These are phyloP conservation scores for Pleurotus giganteus DNA, from an alignment of 768 basidiomycete genomes.

Conservation along the genomic window DNA sequence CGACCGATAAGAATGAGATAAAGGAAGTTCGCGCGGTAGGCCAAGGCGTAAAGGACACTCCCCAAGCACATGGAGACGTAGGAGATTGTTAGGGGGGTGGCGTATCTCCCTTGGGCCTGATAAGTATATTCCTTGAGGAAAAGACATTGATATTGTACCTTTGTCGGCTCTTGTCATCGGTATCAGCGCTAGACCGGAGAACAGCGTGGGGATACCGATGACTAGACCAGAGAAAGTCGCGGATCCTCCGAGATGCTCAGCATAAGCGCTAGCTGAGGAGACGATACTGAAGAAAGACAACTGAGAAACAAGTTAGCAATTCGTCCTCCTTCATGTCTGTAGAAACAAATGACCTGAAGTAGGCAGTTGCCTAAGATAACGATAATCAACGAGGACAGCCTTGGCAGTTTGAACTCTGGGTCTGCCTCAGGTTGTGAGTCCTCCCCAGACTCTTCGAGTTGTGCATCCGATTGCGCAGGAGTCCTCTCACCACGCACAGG, in stretches of 20 bases:
- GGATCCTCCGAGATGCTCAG: slow-evolving; percentile 60
- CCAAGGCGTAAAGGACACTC: slow-evolving; percentile 58
- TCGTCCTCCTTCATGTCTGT: no score
- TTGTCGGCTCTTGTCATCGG: slow-evolving; percentile 54
- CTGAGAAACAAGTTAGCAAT: slow-evolving; percentile 27
- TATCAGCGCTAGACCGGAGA: slow-evolving; percentile 57
- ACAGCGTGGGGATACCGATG: slow-evolving; percentile 65
- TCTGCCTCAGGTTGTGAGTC: slow-evolving; percentile 10
- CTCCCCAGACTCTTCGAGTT: no score
- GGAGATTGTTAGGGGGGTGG: slow-evolving; percentile 49
- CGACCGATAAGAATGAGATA: slow-evolving; percentile 72
- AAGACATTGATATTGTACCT: slow-evolving; percentile 33
- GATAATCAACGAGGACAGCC: slow-evolving; percentile 37
- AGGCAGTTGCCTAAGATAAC: slow-evolving; percentile 41
- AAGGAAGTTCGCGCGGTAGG: slow-evolving; percentile 56
- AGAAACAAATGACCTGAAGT: slow-evolving; percentile 36
- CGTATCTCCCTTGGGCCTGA: slow-evolving; percentile 46
- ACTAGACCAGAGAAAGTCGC: slow-evolving; percentile 69
- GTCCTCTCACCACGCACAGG: background rate
- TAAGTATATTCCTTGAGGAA: background rate
- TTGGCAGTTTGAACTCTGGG: slow-evolving; percentile 46
- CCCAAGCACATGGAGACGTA: slow-evolving; percentile 54
- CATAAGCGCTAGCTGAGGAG: slow-evolving; percentile 63
- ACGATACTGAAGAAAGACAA: slow-evolving; percentile 69
- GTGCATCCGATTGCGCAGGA: background rate